These are phyloP conservation scores for Entophlyctis luteolus DNA, from an alignment of 192 early-diverging fungal genomes.

Conservation along the genomic window DNA sequence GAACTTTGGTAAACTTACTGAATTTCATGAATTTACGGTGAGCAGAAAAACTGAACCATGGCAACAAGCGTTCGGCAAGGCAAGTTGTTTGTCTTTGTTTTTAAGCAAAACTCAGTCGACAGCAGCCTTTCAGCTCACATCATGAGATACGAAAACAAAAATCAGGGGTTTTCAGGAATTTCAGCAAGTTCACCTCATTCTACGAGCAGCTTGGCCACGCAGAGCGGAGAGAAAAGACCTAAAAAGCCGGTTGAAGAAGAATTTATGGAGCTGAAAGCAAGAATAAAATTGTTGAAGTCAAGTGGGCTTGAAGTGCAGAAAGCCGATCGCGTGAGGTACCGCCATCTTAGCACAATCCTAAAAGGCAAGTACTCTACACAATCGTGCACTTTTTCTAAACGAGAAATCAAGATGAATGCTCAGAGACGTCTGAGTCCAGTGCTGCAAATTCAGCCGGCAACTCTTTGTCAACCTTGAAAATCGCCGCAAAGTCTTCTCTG, in stretches of 20 bases:
- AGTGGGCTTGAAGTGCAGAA: conserved; percentile 17
- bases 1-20: no score
- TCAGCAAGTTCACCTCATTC: no score
- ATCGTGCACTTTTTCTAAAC: not conserved
- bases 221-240: not conserved
- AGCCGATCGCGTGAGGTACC: conserved; percentile 17
- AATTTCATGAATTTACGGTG: no score
- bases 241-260: conserved; percentile 12
- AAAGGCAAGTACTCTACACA: conserved; percentile 8
- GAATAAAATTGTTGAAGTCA: not conserved
- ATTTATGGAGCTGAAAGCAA: conserved; percentile 8
- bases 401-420: not conserved
- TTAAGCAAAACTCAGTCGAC: no score
- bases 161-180: no score
- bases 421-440: not conserved
- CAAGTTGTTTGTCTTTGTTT: no score
- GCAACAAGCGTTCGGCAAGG: no score
- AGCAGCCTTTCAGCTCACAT: no score
- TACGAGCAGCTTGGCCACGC: no score
- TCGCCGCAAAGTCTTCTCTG: conserved; percentile 5
- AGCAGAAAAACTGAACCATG: no score
- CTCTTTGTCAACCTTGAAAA: not conserved
- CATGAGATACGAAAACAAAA: no score
- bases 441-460: not conserved
- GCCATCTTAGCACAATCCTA: conserved; percentile 5